These are phyloP conservation scores for Jackrogersella multiformis DNA, from an alignment of 495 filamentous ascomycete species.

Conservation along the genomic window DNA sequence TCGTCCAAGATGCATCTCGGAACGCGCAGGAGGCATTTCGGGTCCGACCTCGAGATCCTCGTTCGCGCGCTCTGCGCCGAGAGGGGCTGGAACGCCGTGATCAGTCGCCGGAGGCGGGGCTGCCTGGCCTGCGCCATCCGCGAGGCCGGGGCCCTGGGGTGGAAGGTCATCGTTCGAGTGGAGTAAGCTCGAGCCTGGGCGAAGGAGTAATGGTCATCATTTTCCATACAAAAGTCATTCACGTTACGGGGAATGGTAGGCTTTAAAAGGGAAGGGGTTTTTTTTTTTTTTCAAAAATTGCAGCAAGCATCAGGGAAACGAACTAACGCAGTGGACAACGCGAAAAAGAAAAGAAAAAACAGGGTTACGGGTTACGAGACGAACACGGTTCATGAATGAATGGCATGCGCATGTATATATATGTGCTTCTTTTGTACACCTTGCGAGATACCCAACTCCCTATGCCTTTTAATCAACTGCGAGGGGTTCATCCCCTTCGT, in stretches of 20 bases:
- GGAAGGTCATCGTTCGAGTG: conserved; percentile 71
- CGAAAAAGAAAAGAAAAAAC: not conserved
- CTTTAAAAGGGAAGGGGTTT: not conserved
- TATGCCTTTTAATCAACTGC: conserved; percentile 31
- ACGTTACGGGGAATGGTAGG: not conserved
- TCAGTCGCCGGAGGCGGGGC: conserved; percentile 69
- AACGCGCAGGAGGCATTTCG: conserved; percentile 61
- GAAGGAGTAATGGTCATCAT: not conserved
- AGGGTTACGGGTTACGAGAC: conserved; percentile 13
- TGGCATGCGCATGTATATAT: conserved; percentile 17
- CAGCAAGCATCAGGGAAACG: conserved; percentile 15
- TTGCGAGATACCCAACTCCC: conserved; percentile 41
- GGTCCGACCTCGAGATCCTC: conserved; percentile 69
- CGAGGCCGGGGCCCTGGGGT: conserved; percentile 72
- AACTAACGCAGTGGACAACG: not conserved
- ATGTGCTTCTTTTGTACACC: conserved; percentile 24
- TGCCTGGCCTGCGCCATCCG: conserved; percentile 75
- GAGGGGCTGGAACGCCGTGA: conserved; percentile 72
- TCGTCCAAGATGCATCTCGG: conserved; percentile 59
- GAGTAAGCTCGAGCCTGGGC: conserved; percentile 48
- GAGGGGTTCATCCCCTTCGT: no score
- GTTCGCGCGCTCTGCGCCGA: conserved; percentile 75
- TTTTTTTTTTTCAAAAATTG: conserved; percentile 30
- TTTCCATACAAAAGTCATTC: not conserved
- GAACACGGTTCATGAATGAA: conserved; percentile 5